Conservation (phyloP, 176 grass and related monocot genomes). For the Oryza nivara region DNA sequence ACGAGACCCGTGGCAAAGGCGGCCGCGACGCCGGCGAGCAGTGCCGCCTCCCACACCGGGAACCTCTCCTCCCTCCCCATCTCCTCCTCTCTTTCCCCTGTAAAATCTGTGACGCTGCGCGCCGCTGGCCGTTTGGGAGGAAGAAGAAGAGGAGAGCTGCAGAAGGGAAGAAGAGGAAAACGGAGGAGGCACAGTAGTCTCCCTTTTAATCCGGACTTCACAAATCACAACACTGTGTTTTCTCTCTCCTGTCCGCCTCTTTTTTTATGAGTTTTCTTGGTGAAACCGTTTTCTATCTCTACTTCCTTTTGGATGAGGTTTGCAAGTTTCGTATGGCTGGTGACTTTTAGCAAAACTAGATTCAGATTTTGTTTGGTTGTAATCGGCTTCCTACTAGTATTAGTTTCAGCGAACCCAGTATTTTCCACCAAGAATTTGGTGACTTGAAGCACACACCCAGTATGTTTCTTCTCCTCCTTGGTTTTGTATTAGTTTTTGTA, state of each 20-base stretch:
- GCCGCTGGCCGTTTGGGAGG: neutral
- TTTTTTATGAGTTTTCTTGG: conserved; percentile 12
- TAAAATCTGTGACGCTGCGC: conserved; percentile 9
- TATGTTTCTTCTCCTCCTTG: no score
- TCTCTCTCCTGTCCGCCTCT: neutral
- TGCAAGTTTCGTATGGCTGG: neutral
- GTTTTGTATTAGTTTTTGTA: no score
- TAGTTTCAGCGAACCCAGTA: no score
- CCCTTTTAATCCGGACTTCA: conserved; percentile 16
- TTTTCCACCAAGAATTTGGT: no score
- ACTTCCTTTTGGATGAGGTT: neutral
- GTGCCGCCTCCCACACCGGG: conserved; percentile 57
- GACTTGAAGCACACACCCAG: no score
- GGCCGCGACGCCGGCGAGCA: conserved; percentile 44
- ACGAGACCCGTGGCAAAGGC: conserved; percentile 57
- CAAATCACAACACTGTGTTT: neutral
- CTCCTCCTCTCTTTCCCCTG: neutral
- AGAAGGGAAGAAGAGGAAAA: neutral
- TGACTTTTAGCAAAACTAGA: neutral
- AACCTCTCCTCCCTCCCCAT: conserved; percentile 58
- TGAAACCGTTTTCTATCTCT: neutral
- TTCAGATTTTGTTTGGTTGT: neutral
- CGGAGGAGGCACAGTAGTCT: neutral
- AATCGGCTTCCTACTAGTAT: no score
- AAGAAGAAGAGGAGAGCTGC: no score